phyloP scores from a whole-genome alignment of 371 early-diverging fungal genomes.

The Rhizopus microsporus region DNA sequence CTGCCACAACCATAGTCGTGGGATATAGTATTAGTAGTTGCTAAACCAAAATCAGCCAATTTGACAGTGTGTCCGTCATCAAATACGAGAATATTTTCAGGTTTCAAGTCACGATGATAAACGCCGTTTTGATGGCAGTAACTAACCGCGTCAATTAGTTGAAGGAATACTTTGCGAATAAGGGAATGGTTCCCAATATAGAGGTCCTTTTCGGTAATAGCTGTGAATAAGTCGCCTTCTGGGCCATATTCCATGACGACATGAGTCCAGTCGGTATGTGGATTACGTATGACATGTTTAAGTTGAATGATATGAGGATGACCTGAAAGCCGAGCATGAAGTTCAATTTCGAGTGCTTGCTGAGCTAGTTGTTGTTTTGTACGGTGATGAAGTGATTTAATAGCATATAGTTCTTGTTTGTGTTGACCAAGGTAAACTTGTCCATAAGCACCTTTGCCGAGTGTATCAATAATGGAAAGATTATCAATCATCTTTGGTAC shows the following conservation, averaged over 20 bases:
- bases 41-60: slow-evolving; percentile 93
- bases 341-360: slow-evolving; percentile 60
- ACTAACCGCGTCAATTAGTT: slow-evolving; percentile 57
- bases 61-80: slow-evolving; percentile 61
- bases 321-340: slow-evolving; percentile 62
- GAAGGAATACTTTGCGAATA: slow-evolving; percentile 56
- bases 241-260: slow-evolving; percentile 71
- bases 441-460: slow-evolving; percentile 75
- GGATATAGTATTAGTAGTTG: slow-evolving; percentile 73
- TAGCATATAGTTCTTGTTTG: slow-evolving; percentile 48
- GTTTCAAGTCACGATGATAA: slow-evolving; percentile 79
- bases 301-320: slow-evolving; percentile 75
- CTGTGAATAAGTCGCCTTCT: slow-evolving; percentile 71
- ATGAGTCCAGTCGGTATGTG: slow-evolving; percentile 52
- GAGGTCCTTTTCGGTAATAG: slow-evolving; percentile 60
- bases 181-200: slow-evolving; percentile 47
- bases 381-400: slow-evolving; percentile 65
- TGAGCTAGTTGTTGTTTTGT: slow-evolving; percentile 11
- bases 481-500: slow-evolving; percentile 22
- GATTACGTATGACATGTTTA: slow-evolving; percentile 59
- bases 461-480: slow-evolving; percentile 42
- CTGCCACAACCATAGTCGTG: slow-evolving; percentile 89
- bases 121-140: slow-evolving; percentile 59
- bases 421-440: slow-evolving; percentile 59
- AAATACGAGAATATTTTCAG: slow-evolving; percentile 66